Evolutionary conservation across 495 filamentous ascomycete genomes (phyloP).

Genomic region (Penicillium canariense): DNA sequence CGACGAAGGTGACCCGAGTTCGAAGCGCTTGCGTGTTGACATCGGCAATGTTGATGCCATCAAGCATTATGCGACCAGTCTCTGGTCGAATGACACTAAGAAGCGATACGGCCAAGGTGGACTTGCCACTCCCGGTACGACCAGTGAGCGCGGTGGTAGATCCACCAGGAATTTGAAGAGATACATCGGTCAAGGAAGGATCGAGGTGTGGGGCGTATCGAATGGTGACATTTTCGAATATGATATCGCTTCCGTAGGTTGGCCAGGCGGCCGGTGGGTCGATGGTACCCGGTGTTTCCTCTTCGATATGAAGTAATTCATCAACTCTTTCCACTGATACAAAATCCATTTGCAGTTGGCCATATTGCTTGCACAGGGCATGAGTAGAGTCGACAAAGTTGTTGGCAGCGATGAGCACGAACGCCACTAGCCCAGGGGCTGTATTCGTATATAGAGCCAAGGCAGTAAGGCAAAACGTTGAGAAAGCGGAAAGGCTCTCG

Average conservation of each 20-base stretch:
- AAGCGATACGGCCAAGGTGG: slow-evolving; percentile 61
- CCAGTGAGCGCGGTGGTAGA: slow-evolving; percentile 64
- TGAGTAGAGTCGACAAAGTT: slow-evolving; percentile 66
- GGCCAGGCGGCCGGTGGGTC: slow-evolving; percentile 77
- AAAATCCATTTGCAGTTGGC: slow-evolving; percentile 84
- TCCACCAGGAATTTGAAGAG: slow-evolving; percentile 68
- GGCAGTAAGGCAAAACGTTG: slow-evolving; percentile 67
- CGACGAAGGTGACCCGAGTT: slow-evolving; percentile 58
- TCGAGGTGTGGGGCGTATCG: slow-evolving; percentile 74
- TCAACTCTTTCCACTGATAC: slow-evolving; percentile 82
- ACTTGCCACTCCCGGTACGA: slow-evolving; percentile 66
- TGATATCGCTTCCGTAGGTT: slow-evolving; percentile 61
- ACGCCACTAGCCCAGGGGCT: slow-evolving; percentile 71
- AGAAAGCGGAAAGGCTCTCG: slow-evolving; percentile 64
- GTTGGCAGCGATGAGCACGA: slow-evolving; percentile 53
- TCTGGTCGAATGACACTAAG: slow-evolving; percentile 56
- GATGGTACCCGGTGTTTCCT: slow-evolving; percentile 64
- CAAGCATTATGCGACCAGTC: slow-evolving; percentile 55
- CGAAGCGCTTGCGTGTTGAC: slow-evolving; percentile 60
- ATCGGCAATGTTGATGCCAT: slow-evolving; percentile 57
- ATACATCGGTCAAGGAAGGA: slow-evolving; percentile 61
- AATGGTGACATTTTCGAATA: slow-evolving; percentile 73
- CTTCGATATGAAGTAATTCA: slow-evolving; percentile 70
- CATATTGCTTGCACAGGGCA: slow-evolving; percentile 68
- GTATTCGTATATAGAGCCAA: slow-evolving; percentile 67